Evolutionary conservation across 257 asterid species (phyloP).

Genomic region (Nicotiana sylvestris): DNA sequence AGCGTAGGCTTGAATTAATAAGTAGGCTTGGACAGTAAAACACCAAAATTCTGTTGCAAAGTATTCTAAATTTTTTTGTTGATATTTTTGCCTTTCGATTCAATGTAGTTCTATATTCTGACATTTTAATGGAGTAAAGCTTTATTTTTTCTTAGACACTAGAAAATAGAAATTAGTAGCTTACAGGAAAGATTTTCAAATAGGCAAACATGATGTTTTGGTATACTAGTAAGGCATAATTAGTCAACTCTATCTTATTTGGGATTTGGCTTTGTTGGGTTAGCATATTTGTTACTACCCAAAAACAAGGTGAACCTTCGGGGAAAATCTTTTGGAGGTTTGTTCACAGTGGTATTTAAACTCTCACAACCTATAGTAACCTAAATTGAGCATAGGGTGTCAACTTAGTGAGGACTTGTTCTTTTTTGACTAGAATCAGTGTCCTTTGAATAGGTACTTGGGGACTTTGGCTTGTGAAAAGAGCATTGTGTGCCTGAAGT

Average conservation of each 20-base stretch:
- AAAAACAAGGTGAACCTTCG: neutral
- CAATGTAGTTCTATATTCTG: neutral
- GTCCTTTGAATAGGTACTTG: too few relatives aligned
- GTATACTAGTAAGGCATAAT: too few relatives aligned
- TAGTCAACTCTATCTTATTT: neutral
- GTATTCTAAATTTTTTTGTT: neutral
- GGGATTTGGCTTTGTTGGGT: neutral
- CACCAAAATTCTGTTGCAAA: neutral
- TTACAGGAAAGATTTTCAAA: neutral
- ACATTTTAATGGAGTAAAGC: neutral
- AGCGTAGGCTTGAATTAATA: neutral
- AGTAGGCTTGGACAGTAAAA: neutral
- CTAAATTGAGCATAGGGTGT: neutral
- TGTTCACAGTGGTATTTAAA: neutral
- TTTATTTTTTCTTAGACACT: too few relatives aligned
- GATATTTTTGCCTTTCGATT: neutral
- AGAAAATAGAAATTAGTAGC: neutral
- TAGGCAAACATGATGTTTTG: neutral
- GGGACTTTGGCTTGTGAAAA: too few relatives aligned
- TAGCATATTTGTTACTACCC: neutral
- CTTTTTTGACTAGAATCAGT: too few relatives aligned
- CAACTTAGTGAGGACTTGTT: neutral
- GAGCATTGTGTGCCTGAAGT: too few relatives aligned
- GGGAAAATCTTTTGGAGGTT: neutral
- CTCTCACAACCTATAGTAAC: neutral